Conservation (phyloP, 495 filamentous ascomycete species). For the Neurospora sp. region DNA sequence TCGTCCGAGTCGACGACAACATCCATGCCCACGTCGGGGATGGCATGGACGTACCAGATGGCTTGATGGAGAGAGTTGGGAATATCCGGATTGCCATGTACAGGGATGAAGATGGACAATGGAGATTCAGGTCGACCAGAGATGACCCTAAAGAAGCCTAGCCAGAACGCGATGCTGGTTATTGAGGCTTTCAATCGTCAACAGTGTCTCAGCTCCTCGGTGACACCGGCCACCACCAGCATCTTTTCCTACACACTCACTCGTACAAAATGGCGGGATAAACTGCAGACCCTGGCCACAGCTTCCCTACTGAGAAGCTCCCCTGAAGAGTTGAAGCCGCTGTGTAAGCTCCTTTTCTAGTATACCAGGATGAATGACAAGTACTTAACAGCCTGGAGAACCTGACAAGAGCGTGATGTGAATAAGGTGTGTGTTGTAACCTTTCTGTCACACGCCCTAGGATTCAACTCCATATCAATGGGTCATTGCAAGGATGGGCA, state of each 20-base stretch:
- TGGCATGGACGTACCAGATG: conserved; percentile 28
- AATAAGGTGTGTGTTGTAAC: neutral
- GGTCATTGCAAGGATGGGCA: neutral
- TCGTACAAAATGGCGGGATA: neutral
- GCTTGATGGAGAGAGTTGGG: conserved; percentile 22
- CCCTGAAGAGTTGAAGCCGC: neutral
- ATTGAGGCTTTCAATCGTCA: neutral
- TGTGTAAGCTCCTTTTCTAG: neutral
- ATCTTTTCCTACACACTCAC: neutral
- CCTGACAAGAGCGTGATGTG: neutral
- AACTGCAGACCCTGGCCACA: neutral
- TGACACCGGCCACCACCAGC: neutral
- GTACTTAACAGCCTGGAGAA: neutral
- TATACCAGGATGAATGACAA: neutral
- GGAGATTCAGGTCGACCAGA: conserved; percentile 19
- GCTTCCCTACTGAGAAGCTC: neutral
- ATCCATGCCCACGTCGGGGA: conserved; percentile 21
- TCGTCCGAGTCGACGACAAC: conserved; percentile 25
- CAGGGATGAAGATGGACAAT: conserved; percentile 21
- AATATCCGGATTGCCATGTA: conserved; percentile 22
- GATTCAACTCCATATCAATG: neutral
- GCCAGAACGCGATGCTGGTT: neutral
- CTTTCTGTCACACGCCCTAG: neutral
- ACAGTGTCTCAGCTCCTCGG: neutral
- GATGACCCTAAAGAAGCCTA: neutral